Percentiles rank a stretch among this genome's conserved stretches.
Conservation (phyloP, 495 filamentous ascomycete genomes). For the Cenococcum geophilum region DNA sequence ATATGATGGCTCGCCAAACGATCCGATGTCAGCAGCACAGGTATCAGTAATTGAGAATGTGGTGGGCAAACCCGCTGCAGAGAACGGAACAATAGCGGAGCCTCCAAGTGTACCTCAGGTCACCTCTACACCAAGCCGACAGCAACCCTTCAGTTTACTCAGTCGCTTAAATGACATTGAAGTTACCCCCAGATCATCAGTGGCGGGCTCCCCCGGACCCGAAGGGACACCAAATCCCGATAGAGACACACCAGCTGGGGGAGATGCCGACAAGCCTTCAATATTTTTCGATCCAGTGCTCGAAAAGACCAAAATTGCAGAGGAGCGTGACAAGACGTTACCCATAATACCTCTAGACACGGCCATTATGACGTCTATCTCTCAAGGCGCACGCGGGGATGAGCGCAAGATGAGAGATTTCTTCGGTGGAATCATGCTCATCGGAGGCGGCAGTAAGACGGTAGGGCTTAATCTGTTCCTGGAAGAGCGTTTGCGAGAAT, state of each 20-base stretch:
- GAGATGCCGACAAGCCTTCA: slow-evolving; percentile 38
- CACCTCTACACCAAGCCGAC: slow-evolving; percentile 39
- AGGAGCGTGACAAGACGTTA: slow-evolving; percentile 73
- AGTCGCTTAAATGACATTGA: slow-evolving; percentile 51
- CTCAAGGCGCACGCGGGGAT: slow-evolving; percentile 77
- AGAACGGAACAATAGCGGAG: slow-evolving; percentile 48
- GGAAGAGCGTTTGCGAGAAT: slow-evolving; percentile 68
- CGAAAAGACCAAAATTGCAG: slow-evolving; percentile 42
- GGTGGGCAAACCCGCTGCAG: slow-evolving; percentile 45
- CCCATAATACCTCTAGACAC: slow-evolving; percentile 78
- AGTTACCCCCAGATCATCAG: slow-evolving; percentile 73
- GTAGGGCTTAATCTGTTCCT: slow-evolving; percentile 67
- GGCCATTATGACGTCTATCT: slow-evolving; percentile 81
- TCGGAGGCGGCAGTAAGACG: slow-evolving; percentile 82
- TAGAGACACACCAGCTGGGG: slow-evolving; percentile 53
- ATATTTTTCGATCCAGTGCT: slow-evolving; percentile 28
- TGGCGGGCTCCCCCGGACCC: slow-evolving; percentile 77
- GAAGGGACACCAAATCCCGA: slow-evolving; percentile 51
- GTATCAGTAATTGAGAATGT: slow-evolving; percentile 51
- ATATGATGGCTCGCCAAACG: slow-evolving; percentile 85
- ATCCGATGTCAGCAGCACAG: slow-evolving; percentile 82
- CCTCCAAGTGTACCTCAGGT: slow-evolving; percentile 45
- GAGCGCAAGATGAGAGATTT: slow-evolving; percentile 91
- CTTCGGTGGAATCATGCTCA: slow-evolving; percentile 88
- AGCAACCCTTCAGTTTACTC: slow-evolving; percentile 46